These are phyloP conservation scores for Solanum paucissectum DNA, from an alignment of 257 asterid genomes.

Conservation along the genomic window DNA sequence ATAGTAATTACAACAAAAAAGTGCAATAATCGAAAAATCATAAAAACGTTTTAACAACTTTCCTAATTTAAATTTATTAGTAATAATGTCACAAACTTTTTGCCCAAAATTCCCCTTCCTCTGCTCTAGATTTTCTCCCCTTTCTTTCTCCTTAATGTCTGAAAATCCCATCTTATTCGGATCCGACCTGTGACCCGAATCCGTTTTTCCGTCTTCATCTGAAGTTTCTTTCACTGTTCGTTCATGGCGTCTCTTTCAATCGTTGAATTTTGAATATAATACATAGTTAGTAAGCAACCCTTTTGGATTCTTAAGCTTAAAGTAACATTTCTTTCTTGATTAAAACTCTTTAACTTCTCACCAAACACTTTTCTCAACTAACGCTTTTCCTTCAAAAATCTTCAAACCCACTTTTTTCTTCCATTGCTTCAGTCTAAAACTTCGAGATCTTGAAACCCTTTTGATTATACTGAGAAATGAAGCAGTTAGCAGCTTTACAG, in stretches of 20 bases:
- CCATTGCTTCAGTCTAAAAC: neutral
- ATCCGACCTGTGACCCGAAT: neutral
- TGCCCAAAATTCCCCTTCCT: neutral
- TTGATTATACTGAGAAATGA: slow-evolving; percentile 18
- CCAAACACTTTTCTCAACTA: neutral
- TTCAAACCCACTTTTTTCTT: neutral
- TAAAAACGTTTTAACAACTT: neutral
- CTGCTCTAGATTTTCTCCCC: neutral
- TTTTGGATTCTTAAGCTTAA: neutral
- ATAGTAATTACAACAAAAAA: neutral
- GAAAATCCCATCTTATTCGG: neutral
- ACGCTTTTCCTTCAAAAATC: neutral
- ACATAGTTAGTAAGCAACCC: slow-evolving; percentile 1
- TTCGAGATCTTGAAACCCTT: neutral
- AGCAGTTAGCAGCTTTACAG: slow-evolving; percentile 79
- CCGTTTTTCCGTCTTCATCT: neutral
- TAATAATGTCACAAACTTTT: neutral
- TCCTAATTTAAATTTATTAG: neutral
- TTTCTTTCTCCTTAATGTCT: neutral
- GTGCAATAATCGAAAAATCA: neutral
- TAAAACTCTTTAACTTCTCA: neutral
- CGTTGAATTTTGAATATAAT: neutral
- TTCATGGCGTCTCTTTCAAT: neutral
- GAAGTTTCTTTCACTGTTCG: neutral
- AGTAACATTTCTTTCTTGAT: neutral